Percentiles rank a stretch among this genome's conserved stretches.
These are phyloP conservation scores for Fusarium annulatum DNA, from an alignment of 2,329 filamentous ascomycete species.

Conservation along the genomic window DNA sequence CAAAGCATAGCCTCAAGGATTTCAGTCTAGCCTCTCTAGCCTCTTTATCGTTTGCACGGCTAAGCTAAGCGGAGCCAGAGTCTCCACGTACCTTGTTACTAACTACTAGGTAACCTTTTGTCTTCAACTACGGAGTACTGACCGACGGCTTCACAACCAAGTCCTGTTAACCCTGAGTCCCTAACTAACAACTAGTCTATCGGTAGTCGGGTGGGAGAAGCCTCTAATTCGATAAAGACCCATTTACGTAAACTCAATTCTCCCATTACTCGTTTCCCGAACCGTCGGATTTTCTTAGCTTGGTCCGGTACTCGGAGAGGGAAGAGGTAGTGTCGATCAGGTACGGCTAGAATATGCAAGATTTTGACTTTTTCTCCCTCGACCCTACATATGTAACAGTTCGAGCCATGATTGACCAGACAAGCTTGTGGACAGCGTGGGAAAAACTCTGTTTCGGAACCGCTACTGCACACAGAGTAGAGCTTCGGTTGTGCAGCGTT, in stretches of 20 bases:
- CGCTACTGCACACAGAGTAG: background rate
- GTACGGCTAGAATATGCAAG: conserved; percentile 19
- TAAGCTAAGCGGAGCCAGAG: conserved; percentile 6
- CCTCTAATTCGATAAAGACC: conserved; percentile 16
- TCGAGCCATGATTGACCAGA: conserved; percentile 13
- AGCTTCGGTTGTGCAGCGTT: background rate
- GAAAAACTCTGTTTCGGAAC: conserved; percentile 18
- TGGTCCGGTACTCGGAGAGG: conserved; percentile 15
- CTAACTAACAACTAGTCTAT: conserved; percentile 1
- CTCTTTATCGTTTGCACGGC: background rate
- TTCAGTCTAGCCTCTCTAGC: background rate
- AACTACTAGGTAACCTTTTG: background rate
- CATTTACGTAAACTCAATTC: conserved; percentile 26
- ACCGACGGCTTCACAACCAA: conserved; percentile 10
- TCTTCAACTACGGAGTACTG: conserved; percentile 10
- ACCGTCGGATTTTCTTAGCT: conserved; percentile 6
- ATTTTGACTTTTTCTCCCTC: conserved; percentile 15
- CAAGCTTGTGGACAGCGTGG: conserved; percentile 9
- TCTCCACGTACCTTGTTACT: background rate
- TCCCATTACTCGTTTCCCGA: conserved; percentile 18
- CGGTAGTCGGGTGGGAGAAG: background rate
- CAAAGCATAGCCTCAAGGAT: background rate
- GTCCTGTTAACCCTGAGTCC: conserved; percentile 1
- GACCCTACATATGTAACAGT: background rate
- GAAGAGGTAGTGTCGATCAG: conserved; percentile 27